Conservation (phyloP, 1,284 basidiomycete species). For the Boletus hoseneyae region DNA sequence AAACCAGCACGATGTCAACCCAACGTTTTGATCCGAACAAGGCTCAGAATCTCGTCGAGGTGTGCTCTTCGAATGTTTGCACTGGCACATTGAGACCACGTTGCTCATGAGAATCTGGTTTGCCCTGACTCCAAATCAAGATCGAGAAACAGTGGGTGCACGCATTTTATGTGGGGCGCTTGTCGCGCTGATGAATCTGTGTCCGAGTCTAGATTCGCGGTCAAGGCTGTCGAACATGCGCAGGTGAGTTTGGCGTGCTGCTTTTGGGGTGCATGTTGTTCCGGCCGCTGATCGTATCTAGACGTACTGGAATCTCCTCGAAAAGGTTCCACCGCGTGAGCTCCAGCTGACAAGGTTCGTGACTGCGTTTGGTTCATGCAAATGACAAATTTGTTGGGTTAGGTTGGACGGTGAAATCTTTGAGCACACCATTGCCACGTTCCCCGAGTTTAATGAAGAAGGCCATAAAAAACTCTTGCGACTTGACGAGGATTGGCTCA, state of each 20-base stretch:
- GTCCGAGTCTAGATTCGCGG: constrained; percentile 69
- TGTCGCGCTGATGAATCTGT: constrained; percentile 21
- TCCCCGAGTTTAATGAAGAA: constrained; percentile 77
- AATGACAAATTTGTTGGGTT: constrained; percentile 20
- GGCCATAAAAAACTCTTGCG: constrained; percentile 66
- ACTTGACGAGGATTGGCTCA: constrained; percentile 94
- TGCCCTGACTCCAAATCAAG: constrained; percentile 37
- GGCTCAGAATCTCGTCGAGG: constrained; percentile 87
- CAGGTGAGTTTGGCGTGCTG: constrained; percentile 53
- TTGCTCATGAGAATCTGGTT: constrained; percentile 19
- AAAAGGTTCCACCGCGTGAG: constrained; percentile 73
- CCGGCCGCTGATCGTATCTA: constrained; percentile 35
- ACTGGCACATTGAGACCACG: constrained; percentile 18
- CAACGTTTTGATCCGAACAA: constrained; percentile 76
- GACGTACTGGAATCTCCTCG: constrained; percentile 96
- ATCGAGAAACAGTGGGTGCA: constrained; percentile 91
- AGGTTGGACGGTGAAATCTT: constrained; percentile 93
- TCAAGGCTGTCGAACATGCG: constrained; percentile 94
- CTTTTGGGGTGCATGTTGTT: constrained; percentile 7
- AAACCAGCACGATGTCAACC: constrained; percentile 29
- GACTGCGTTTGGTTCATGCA: not conserved
- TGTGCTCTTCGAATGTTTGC: constrained; percentile 34
- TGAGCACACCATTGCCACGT: constrained; percentile 70
- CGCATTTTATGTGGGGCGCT: constrained; percentile 1
- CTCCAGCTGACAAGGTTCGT: constrained; percentile 81